These are phyloP conservation scores for Botrytis hyacinthi DNA, from an alignment of 2,329 filamentous ascomycete species.

Conservation along the genomic window DNA sequence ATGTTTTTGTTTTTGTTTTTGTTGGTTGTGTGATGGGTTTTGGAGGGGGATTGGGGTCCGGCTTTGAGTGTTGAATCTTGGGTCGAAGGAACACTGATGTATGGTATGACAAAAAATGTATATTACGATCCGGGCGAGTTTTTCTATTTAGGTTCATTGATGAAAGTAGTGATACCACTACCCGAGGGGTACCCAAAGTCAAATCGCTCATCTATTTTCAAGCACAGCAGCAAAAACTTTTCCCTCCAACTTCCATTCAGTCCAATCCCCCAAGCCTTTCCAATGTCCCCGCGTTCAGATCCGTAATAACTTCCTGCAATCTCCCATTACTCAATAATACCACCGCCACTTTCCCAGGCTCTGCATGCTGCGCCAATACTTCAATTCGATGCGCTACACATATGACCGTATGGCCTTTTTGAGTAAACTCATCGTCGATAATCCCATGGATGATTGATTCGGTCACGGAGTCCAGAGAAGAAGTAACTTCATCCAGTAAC, in stretches of 20 bases:
- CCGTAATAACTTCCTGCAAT: slow-evolving; percentile 10
- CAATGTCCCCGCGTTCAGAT: neutral
- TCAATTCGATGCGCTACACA: slow-evolving; percentile 8
- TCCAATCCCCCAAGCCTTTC: slow-evolving; percentile 10
- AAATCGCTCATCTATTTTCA: neutral
- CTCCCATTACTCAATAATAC: neutral
- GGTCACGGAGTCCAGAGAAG: neutral
- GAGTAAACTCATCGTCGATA: neutral
- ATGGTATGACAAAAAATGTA: no score
- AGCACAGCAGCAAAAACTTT: neutral
- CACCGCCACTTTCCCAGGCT: neutral
- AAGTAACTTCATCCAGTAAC: slow-evolving; percentile 8
- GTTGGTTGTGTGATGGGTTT: no score
- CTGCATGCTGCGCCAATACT: neutral
- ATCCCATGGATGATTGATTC: neutral
- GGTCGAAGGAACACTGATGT: no score
- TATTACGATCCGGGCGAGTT: neutral
- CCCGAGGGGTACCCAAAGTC: no score
- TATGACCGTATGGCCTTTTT: neutral
- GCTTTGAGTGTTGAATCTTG: no score
- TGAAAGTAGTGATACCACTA: neutral
- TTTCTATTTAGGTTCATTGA: neutral
- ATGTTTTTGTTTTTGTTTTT: no score
- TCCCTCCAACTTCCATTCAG: neutral
- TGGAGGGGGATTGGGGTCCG: no score